These are phyloP conservation scores for Platanthera zijinensis DNA, from an alignment of 106 monocot species.

Conservation along the genomic window DNA sequence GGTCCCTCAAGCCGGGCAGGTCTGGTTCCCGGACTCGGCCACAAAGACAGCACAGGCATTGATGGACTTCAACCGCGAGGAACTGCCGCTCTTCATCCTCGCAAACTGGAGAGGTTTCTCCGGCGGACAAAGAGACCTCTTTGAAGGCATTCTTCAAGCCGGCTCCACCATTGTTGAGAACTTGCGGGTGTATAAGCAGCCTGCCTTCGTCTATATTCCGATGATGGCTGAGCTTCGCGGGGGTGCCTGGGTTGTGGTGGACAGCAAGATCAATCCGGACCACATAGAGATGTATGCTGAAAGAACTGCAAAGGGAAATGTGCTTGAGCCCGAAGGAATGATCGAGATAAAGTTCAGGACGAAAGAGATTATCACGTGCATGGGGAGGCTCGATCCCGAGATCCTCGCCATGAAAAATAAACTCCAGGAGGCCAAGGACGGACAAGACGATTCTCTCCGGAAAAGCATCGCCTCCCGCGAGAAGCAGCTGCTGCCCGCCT, in stretches of 20 bases:
- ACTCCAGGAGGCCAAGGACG: conserved; percentile 41
- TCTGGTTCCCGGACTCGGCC: conserved; percentile 99
- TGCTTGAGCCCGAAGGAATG: conserved; percentile 96
- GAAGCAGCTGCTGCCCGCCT: conserved; percentile 68
- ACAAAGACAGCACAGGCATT: conserved; percentile 91
- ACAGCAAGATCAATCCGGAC: conserved; percentile 97
- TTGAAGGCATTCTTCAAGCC: conserved; percentile 98
- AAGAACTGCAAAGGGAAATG: conserved; percentile 82
- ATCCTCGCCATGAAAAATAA: conserved; percentile 41
- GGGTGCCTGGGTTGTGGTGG: conserved; percentile 98
- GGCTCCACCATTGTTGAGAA: conserved; percentile 97
- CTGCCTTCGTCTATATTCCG: conserved; percentile 96
- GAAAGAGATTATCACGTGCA: conserved; percentile 80
- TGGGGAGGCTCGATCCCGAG: conserved; percentile 76
- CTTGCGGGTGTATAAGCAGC: conserved; percentile 82
- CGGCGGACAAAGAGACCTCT: conserved; percentile 94
- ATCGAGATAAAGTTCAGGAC: conserved; percentile 94
- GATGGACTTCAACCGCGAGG: conserved; percentile 88
- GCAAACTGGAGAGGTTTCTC: conserved; percentile 99
- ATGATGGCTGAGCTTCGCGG: conserved; percentile 89
- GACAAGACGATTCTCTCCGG: conserved; percentile 29
- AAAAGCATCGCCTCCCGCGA: conserved; percentile 52
- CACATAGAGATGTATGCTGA: conserved; percentile 99
- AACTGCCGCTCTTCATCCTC: conserved; percentile 88
- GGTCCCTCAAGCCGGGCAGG: conserved; percentile 94